phyloP scores from a whole-genome alignment of 495 filamentous ascomycete genomes.

The Lineolata rhizophorae region DNA sequence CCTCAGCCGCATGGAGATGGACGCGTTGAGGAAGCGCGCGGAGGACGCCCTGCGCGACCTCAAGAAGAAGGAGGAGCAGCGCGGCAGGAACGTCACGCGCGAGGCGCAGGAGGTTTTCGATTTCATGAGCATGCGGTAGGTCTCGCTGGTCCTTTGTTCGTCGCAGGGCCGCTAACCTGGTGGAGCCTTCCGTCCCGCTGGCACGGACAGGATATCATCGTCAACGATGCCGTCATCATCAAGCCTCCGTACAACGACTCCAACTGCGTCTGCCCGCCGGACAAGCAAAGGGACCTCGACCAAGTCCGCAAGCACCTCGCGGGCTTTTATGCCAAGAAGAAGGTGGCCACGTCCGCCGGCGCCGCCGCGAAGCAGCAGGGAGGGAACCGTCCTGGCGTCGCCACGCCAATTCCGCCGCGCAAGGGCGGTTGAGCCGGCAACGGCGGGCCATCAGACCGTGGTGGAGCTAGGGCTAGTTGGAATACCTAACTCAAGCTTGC shows the following conservation, averaged over 20 bases:
- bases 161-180: not conserved
- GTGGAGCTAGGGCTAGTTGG: no score
- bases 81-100: slow-evolving; percentile 38
- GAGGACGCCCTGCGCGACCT: slow-evolving; percentile 28
- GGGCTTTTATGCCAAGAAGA: slow-evolving; percentile 12
- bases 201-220: slow-evolving; percentile 38
- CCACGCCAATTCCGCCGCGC: slow-evolving; percentile 1
- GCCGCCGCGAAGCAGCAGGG: slow-evolving; percentile 10
- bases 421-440: slow-evolving; percentile 3
- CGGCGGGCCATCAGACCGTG: no score
- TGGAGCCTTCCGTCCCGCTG: slow-evolving; percentile 34
- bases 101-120: slow-evolving; percentile 55
- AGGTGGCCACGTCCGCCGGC: no score
- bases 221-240: slow-evolving; percentile 42
- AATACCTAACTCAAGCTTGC: no score
- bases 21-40: slow-evolving; percentile 30
- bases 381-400: not conserved
- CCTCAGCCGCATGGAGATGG: slow-evolving; percentile 27
- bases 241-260: slow-evolving; percentile 35
- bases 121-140: slow-evolving; percentile 33
- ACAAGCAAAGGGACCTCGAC: slow-evolving; percentile 25
- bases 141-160: slow-evolving; percentile 2
- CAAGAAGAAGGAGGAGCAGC: slow-evolving; percentile 29
- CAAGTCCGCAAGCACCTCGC: slow-evolving; percentile 43
- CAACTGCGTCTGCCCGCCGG: slow-evolving; percentile 30